Evolutionary conservation across 192 early-diverging fungal genomes (phyloP), one percentile per base, ranked within the genome.

Genomic region (Coemansia sp.): DNA sequence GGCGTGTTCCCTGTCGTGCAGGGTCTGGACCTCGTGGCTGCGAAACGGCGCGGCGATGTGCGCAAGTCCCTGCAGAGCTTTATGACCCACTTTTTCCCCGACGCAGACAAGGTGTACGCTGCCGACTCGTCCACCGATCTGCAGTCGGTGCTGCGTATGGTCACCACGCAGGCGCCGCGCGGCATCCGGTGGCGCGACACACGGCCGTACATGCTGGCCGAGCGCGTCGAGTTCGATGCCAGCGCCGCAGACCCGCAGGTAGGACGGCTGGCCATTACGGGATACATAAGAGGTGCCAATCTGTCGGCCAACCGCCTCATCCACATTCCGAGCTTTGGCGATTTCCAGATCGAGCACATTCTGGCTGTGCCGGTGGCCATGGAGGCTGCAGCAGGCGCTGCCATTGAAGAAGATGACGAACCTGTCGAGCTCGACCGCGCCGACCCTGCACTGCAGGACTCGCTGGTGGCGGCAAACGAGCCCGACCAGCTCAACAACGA

Each of bases 221-320:
- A 98, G 13, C 48, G 66, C n/a, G 82, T 90, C 14, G 85, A 84
- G 39, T 94, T 89, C 73, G 85, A 84, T 38, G 32, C 32, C 32
- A 35, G 32, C 69, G 82, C 22, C 84, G 76, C 55, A 10, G 22
- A 62, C 81, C 19, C 75, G 74, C 6, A 84, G 85, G 58, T 63
- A 68, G 2, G 19, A 65, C 16, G 20, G 4, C 69, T 99, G 62
- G 84, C 78, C 23, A 84, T 99, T 12, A 94, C 90, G 16, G 97
- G 95, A 6, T 93, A 89, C 62, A 81, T 94, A 41, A 83, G 97
- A 47, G 95, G 97, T 3, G 83, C 82, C 23, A 86, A 86, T 26
- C 86, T 99, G 51, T 90, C 89, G 32, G 95, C 95, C 57, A 96
- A 97, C 69, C 88, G 94, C 2, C 83, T 97, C 32, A 78, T 98